Base-by-base conservation (phyloP, 2,329 filamentous ascomycete species). In the Juglanconis oblonga region DNA sequence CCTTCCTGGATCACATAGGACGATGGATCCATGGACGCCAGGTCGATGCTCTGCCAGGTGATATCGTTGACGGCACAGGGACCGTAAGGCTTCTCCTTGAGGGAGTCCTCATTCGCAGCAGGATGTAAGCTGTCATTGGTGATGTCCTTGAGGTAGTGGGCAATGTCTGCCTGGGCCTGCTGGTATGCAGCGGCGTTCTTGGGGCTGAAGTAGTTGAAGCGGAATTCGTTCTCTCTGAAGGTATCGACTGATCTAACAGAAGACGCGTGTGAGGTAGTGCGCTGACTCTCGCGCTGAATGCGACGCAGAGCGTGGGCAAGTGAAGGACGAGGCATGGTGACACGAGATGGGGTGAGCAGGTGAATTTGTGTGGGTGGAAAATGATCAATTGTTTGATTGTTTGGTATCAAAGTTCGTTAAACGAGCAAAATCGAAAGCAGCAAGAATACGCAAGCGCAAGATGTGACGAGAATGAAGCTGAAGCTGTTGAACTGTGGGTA, bases 311-410 rank as follows among this genome's bases (percentile, higher is more conserved):
- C 38, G 33, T 35, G 17, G 48, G 4, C 36, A 44, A 11, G 24
- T 29, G 24, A 33, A 4, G 7, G n/a, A 31, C 6, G 29, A n/a
- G 3, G 13, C 11, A 49, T 33, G 47, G 77, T 67, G 80, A 82
- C 64, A 84, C 76, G 62, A 81, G 83, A 69, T 82, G 81, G 71
- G 84, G 81, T 55, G 80, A 82, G 58, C 81, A 82, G 35, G 82
- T 84, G 6, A 53, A 54, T 5, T 29, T 48, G 4, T 33, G 49
- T 40, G 47, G 5, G 13, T 54, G 31, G 24, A 40, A 52, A 42
- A 52, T 35, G 49, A 29, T 24, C n/a, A 11, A 42, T 45, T 8
- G 36, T n/a, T 40, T 8, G 11, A 29, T 52, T 31, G 10, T 10
- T 14, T 47, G 10, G 35, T 6, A 24, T 50, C 31, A 36, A 9